A percentile compares a stretch with the other conserved stretches of the same genome.
These are phyloP conservation scores for Beverwykella pulmonaria DNA, from an alignment of 495 filamentous ascomycete species.

Conservation along the genomic window DNA sequence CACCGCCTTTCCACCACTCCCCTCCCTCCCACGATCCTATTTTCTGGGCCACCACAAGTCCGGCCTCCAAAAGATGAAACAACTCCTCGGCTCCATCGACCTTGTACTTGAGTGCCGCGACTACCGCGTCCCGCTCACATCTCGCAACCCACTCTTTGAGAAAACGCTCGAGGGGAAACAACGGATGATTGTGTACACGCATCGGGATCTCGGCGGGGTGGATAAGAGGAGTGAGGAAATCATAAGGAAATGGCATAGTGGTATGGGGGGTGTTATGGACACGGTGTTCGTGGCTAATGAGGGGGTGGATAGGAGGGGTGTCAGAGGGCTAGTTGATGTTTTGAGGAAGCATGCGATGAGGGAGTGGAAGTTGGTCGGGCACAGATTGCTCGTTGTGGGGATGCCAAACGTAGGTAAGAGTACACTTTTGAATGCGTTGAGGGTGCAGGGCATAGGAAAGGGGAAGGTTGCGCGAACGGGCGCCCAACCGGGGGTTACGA, in stretches of 20 bases:
- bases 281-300: conserved; percentile 11
- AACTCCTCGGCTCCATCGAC: conserved; percentile 75
- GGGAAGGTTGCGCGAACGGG: conserved; percentile 83
- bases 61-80: conserved; percentile 84
- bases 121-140: conserved; percentile 84
- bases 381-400: conserved; percentile 83
- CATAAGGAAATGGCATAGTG: conserved; percentile 62
- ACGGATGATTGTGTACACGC: conserved; percentile 88
- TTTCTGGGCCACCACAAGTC: conserved; percentile 93
- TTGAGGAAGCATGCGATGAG: conserved; percentile 53
- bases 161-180: conserved; percentile 66
- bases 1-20: conserved; percentile 64
- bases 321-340: conserved; percentile 43
- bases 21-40: conserved; percentile 83
- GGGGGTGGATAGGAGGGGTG: background rate
- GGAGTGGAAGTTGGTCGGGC: conserved; percentile 63
- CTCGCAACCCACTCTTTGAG: conserved; percentile 90
- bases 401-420: conserved; percentile 98
- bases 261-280: conserved; percentile 43
- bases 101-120: conserved; percentile 95
- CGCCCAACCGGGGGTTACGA: conserved; percentile 83
- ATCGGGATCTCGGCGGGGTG: conserved; percentile 70
- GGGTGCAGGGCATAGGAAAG: conserved; percentile 65
- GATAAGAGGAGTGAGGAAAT: conserved; percentile 50
- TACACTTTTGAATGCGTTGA: conserved; percentile 83